These are phyloP conservation scores for Lenzites betulinus DNA, from an alignment of 768 basidiomycete genomes.

Conservation along the genomic window DNA sequence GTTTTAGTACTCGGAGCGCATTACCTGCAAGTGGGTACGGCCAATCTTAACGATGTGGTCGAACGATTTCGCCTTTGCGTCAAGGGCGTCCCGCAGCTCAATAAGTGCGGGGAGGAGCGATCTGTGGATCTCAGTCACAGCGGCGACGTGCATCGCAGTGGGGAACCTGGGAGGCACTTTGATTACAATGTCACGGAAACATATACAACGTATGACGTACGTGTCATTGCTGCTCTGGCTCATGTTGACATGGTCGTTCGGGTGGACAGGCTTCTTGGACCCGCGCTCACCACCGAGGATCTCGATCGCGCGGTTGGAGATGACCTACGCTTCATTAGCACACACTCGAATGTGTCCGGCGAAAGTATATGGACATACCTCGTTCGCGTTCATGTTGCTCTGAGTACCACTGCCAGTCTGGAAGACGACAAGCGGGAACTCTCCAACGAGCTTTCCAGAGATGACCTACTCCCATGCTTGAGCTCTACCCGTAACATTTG, in stretches of 20 bases:
- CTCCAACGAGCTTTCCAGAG: slow-evolving; percentile 88
- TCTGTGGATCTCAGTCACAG: slow-evolving; percentile 82
- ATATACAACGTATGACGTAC: slow-evolving; percentile 46
- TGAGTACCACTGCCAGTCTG: slow-evolving; percentile 99
- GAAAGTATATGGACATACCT: slow-evolving; percentile 49
- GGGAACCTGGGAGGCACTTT: slow-evolving; percentile 71
- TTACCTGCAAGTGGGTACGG: slow-evolving; percentile 89
- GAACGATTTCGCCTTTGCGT: slow-evolving; percentile 81
- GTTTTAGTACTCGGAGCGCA: neutral
- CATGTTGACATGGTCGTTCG: slow-evolving; percentile 99
- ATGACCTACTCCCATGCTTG: slow-evolving; percentile 69
- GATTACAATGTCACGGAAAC: neutral
- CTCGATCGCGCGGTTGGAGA: slow-evolving; percentile 98
- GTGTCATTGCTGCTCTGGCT: slow-evolving; percentile 99
- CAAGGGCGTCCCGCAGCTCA: slow-evolving; percentile 81
- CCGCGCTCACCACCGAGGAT: slow-evolving; percentile 93
- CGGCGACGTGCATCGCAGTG: slow-evolving; percentile 98
- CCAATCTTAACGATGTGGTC: slow-evolving; percentile 97
- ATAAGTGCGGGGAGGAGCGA: slow-evolving; percentile 83
- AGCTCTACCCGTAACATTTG: neutral
- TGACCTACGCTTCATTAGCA: slow-evolving; percentile 57
- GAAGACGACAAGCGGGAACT: slow-evolving; percentile 98
- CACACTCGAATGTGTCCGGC: neutral
- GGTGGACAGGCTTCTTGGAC: slow-evolving; percentile 96
- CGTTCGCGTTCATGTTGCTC: slow-evolving; percentile 98